Base-by-base conservation (phyloP, 2,329 filamentous ascomycete species). In the Leptographium galeiforme region DNA sequence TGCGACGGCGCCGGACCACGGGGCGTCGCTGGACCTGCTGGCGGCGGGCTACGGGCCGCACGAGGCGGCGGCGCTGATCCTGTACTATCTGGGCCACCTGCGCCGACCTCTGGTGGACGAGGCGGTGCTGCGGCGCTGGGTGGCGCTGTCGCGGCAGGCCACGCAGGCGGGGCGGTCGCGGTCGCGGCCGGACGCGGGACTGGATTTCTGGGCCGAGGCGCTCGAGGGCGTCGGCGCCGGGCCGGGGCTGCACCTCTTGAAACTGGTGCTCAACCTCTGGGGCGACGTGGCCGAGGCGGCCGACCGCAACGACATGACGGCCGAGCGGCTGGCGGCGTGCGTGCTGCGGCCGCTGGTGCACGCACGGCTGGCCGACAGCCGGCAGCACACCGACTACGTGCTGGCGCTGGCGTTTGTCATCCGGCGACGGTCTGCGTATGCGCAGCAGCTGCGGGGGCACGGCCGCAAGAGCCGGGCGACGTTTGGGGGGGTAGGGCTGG, bases 141-240 rank as follows among this genome's bases (percentile, higher is more conserved):
- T 71, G 38, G 57, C 64, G 39, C 61, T 73, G 41, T 70, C 70
- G 36, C 63, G 67, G 38, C 70, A 71, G 57, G 67, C 69, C 1
- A 67, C 64, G 11, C 48, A 67, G 30, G 57, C 64, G 13, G 67
- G 63, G 65, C 48, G 61, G 61, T 14, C 63, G 61, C 45, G 63
- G 68, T 12, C 58, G 67, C 8, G 70, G 69, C 16, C 58, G 6
- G 71, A 72, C 54, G 65, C 67, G 59, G 70, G 69, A 53, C 68
- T 73, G 46, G 70, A 72, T 56, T 73, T 73, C 52, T 73, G 71
- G 71, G 70, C 72, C 55, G 70, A 73, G 61, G 69, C 71, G 8
- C 60, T 73, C 7, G 64, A 64, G 30, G 67, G 68, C 0, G 61
- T 72, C 38, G 39, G 48, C 19, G 39, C 18, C 7, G 11, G 63